Conservation (phyloP, 1,284 basidiomycete species). For the Irpex sp. region DNA sequence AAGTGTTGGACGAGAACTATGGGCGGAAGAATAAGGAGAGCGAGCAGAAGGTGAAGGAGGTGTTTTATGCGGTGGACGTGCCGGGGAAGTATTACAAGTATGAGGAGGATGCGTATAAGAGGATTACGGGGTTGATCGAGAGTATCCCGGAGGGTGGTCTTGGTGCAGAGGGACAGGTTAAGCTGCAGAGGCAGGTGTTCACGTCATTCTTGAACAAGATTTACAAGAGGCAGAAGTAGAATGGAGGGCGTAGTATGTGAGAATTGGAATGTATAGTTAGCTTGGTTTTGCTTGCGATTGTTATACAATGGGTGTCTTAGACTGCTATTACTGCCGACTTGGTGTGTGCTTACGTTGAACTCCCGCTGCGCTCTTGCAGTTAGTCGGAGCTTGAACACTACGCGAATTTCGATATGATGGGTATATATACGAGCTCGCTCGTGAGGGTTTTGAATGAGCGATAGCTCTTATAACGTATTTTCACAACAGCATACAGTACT, state of each 20-base stretch:
- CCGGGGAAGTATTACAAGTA: conserved; percentile 70
- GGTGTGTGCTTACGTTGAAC: no score
- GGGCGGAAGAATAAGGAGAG: conserved; percentile 73
- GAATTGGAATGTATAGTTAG: background rate
- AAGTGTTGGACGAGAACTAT: conserved; percentile 77
- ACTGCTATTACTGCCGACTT: no score
- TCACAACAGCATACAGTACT: no score
- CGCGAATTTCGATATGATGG: no score
- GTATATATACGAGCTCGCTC: no score
- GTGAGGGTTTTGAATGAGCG: no score
- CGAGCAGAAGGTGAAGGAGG: conserved; percentile 71
- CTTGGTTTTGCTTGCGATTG: no score
- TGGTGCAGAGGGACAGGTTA: conserved; percentile 32
- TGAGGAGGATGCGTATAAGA: conserved; percentile 73
- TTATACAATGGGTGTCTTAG: no score
- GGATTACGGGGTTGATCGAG: conserved; percentile 66
- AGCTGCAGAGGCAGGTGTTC: conserved; percentile 81
- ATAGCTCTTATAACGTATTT: no score
- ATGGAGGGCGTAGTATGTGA: background rate
- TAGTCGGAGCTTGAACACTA: no score
- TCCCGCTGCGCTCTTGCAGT: no score
- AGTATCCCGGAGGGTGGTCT: conserved; percentile 55
- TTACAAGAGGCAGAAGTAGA: conserved; percentile 79
- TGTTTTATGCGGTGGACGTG: conserved; percentile 76
- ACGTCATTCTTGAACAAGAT: conserved; percentile 86